Evolutionary conservation across 1,284 basidiomycete species (phyloP), one percentile per base, ranked within the genome.

Genomic region (Cutaneotrichosporon daszewskae): DNA sequence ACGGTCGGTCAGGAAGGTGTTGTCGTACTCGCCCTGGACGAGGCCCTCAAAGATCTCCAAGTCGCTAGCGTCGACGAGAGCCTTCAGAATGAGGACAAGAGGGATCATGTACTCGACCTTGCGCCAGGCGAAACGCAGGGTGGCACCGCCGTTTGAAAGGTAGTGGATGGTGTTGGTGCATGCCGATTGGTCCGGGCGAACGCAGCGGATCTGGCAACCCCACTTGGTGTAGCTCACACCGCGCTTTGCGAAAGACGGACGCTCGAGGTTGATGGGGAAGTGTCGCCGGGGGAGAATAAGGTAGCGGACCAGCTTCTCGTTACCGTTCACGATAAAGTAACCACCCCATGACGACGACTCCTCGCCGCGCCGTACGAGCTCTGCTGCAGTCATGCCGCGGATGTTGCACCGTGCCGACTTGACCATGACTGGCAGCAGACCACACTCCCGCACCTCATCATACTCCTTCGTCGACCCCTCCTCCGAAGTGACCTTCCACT

Each of bases 81-180:
- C 92, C 67, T 98, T 98, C 58, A 99, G 79, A 59, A 98, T 79
- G 51, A 99, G 82, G 82, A 98, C 91, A 65, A 97, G 85, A 4
- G 95, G 95, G 33, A 98, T 88, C 65, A 97, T 92, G 73, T 96
- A 99, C 77, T 99, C 95, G 65, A 95, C 88, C 73, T 98, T 99
- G 42, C 92, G 76, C 90, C 89, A 97, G 63, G 83, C 90, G 75
- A 98, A 98, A 17, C 95, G 83, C 18, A 98, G 73, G 74, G 92
- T 98, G 12, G 92, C 87, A 55, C 84, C 92, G 33, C 95, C 95
- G 63, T 95, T 96, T 16, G 89, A 85, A 26, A 98, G 83, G 69
- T 98, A 99, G 69, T 99, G 95, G 28, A 98, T 79, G 14, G 87
- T 90, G 72, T 98, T 98, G 41, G 95, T 99, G 51, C 83, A 82